A percentile compares a stretch with the other conserved stretches of the same genome.
Conservation (phyloP, 306 rosid species). For the Arachis hypogaea region DNA sequence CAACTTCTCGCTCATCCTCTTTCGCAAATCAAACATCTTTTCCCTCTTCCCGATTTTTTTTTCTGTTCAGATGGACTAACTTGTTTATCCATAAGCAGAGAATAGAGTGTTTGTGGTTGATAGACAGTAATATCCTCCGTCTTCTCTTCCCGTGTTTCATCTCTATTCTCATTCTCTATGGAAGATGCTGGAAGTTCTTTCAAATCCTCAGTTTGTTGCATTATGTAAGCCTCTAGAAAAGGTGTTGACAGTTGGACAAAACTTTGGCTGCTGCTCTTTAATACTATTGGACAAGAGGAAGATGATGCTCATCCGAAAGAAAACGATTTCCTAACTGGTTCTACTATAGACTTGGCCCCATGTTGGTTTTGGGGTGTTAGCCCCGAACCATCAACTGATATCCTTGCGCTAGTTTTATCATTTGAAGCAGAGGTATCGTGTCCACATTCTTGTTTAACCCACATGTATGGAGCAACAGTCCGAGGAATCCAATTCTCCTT, state of each 20-base stretch:
- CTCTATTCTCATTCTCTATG: conserved; percentile 6
- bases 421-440: conserved; percentile 44
- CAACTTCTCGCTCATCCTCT: conserved; percentile 81
- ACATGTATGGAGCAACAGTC: conserved; percentile 73
- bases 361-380: conserved; percentile 30
- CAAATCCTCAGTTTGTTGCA: conserved; percentile 37
- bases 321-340: conserved; percentile 51
- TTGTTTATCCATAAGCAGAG: conserved; percentile 41
- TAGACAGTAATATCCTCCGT: conserved; percentile 41
- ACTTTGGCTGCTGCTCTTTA: conserved; percentile 42
- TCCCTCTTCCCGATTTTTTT: conserved; percentile 75
- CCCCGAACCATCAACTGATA: conserved; percentile 42
- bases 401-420: conserved; percentile 50
- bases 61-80: conserved; percentile 42
- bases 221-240: conserved; percentile 48
- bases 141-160: conserved; percentile 44
- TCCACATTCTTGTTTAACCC: conserved; percentile 69
- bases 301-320: conserved; percentile 32
- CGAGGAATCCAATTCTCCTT: conserved; percentile 87
- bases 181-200: conserved; percentile 47
- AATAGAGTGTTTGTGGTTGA: conserved; percentile 39
- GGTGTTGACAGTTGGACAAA: conserved; percentile 54
- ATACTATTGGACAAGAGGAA: conserved; percentile 31
- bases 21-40: conserved; percentile 74
- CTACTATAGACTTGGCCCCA: conserved; percentile 38